Evolutionary conservation across 192 early-diverging fungal genomes (phyloP).

Genomic region (Paraglomus occultum): DNA sequence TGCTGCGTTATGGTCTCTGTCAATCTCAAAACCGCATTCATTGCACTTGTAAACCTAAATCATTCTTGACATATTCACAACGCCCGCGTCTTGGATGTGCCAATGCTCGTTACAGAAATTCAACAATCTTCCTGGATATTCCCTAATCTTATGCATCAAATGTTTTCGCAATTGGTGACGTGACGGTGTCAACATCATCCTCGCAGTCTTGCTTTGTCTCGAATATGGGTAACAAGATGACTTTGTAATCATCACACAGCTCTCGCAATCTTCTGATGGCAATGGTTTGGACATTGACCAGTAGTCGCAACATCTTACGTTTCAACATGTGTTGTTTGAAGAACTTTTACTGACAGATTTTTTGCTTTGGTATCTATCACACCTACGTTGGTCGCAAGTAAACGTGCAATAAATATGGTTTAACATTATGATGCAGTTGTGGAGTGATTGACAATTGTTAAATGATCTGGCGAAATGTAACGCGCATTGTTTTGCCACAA

Average conservation of each 20-base stretch:
- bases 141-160: constrained; percentile 3
- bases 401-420: no score
- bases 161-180: not conserved
- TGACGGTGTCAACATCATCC: not conserved
- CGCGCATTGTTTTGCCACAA: no score
- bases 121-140: constrained; percentile 8
- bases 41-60: constrained; percentile 1
- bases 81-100: not conserved
- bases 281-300: not conserved
- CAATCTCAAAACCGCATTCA: constrained; percentile 3
- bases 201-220: not conserved
- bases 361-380: constrained; percentile 7
- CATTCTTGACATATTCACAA: not conserved
- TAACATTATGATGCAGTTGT: no score
- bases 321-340: not conserved
- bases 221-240: not conserved
- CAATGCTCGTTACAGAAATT: no score
- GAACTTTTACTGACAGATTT: not conserved
- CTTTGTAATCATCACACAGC: not conserved
- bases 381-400: no score
- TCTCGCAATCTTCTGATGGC: not conserved
- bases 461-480: no score
- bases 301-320: not conserved
- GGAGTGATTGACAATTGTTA: no score
- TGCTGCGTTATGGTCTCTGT: not conserved